Evolutionary conservation across 2,329 filamentous ascomycete species (phyloP).

Genomic region (Fusarium chlamydosporum): DNA sequence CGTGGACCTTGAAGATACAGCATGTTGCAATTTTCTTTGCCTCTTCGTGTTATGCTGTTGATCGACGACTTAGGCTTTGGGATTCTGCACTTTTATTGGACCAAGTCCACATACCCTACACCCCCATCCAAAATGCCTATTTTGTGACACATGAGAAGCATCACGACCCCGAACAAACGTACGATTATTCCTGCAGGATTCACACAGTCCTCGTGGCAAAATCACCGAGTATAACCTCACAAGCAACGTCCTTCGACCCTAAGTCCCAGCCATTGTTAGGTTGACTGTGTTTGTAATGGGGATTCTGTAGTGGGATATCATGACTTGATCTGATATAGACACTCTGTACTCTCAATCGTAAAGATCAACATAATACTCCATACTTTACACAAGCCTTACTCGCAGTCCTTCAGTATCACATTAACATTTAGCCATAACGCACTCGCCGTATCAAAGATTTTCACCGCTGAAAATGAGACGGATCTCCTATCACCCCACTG

Average conservation of each 20-base stretch:
- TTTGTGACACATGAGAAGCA: not conserved
- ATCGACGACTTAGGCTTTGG: not conserved
- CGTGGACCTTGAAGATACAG: not conserved
- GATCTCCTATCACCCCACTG: conserved; percentile 16
- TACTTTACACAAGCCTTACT: too few species aligned
- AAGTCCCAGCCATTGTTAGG: too few species aligned
- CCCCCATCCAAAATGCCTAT: not conserved
- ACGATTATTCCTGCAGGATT: not conserved
- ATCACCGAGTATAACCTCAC: not conserved
- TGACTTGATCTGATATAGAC: not conserved
- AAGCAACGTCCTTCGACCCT: too few species aligned
- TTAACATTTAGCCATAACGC: conserved; percentile 4
- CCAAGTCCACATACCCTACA: conserved; percentile 12
- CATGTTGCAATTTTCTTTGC: not conserved
- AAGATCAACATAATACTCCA: not conserved
- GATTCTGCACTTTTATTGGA: not conserved
- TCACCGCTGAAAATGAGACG: conserved; percentile 13
- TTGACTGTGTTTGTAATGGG: not conserved
- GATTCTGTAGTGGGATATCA: not conserved
- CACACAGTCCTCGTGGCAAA: not conserved
- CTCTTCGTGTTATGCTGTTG: not conserved
- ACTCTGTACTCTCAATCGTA: not conserved
- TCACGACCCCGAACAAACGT: not conserved
- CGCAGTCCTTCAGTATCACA: not conserved
- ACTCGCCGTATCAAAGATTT: not conserved